Conservation (phyloP, 768 basidiomycete genomes). For the Mycena amicta region DNA sequence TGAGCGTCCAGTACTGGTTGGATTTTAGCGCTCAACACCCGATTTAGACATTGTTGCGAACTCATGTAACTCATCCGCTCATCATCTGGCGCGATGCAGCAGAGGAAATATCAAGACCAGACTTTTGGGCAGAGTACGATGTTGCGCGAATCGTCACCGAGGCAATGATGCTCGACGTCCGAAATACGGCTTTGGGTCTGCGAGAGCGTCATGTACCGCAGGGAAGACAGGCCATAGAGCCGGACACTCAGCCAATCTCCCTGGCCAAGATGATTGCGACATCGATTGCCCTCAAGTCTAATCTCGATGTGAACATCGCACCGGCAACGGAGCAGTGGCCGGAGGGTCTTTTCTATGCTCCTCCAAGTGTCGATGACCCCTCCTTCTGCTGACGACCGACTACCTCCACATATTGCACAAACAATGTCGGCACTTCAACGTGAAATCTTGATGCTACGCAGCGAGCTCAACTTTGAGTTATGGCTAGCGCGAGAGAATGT, state of each 20-base stretch:
- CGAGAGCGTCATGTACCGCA: constrained; percentile 30
- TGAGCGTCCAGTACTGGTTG: constrained; percentile 31
- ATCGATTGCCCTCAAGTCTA: constrained; percentile 73
- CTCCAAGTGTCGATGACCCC: constrained; percentile 3
- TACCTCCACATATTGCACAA: constrained; percentile 56
- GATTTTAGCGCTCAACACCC: constrained; percentile 4
- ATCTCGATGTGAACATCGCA: constrained; percentile 62
- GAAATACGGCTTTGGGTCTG: constrained; percentile 55
- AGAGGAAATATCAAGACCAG: constrained; percentile 62
- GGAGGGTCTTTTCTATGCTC: constrained; percentile 38
- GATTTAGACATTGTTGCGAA: constrained; percentile 64
- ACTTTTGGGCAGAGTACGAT: constrained; percentile 70
- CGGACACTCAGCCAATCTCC: constrained; percentile 45
- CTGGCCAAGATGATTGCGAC: constrained; percentile 76
- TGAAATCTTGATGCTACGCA: constrained; percentile 72
- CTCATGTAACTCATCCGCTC: constrained; percentile 73
- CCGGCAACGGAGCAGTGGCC: constrained; percentile 59
- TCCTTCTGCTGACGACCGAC: constrained; percentile 17
- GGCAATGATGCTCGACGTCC: constrained; percentile 67
- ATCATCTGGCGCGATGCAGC: constrained; percentile 67
- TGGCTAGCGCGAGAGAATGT: constrained; percentile 84
- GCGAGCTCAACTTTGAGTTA: constrained; percentile 83
- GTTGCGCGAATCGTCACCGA: constrained; percentile 66
- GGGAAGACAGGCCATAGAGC: too few relatives aligned
- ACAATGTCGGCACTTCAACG: constrained; percentile 74